phyloP scores from a whole-genome alignment of 441 rosid species.

The Pelargonium myrrhifolium region DNA sequence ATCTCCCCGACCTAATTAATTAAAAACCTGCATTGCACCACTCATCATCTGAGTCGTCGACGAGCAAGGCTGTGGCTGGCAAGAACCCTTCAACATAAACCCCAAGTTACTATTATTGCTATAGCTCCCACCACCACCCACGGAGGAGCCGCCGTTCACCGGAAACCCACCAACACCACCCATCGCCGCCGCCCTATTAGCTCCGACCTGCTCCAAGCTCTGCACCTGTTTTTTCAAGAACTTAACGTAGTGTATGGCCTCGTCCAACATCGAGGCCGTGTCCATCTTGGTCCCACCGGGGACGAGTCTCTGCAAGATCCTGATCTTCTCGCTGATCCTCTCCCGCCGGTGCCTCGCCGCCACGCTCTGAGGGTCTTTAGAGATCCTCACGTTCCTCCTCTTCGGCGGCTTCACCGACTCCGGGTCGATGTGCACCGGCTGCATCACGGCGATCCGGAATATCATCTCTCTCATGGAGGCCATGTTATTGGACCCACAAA shows the following conservation, averaged over 20 bases:
- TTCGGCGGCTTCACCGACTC: slow-evolving; percentile 65
- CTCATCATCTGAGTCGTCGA: too few relatives aligned
- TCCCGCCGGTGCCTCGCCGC: slow-evolving; percentile 96
- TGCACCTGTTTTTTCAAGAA: slow-evolving; percentile 76
- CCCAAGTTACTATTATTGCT: too few relatives aligned
- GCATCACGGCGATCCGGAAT: slow-evolving; percentile 71
- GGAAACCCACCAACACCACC: not conserved
- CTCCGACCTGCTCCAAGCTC: slow-evolving; percentile 51
- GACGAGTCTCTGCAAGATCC: slow-evolving; percentile 82
- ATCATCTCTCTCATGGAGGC: slow-evolving; percentile 93
- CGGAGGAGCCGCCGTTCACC: not conserved
- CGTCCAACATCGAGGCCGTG: slow-evolving; percentile 96
- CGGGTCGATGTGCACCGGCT: slow-evolving; percentile 71
- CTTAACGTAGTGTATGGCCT: slow-evolving; percentile 89
- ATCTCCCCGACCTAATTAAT: too few relatives aligned
- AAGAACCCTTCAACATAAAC: too few relatives aligned
- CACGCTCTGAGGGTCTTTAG: slow-evolving; percentile 73
- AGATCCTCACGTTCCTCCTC: slow-evolving; percentile 83
- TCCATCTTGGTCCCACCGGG: slow-evolving; percentile 97
- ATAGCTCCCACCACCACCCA: too few relatives aligned
- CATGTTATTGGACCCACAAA: too few relatives aligned
- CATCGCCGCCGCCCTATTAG: too few relatives aligned
- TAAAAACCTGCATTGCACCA: too few relatives aligned
- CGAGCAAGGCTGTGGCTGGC: too few relatives aligned
- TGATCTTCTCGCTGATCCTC: slow-evolving; percentile 83